Conservation (phyloP, 2,329 filamentous ascomycete species). For the Ophiostoma fasciatum region DNA sequence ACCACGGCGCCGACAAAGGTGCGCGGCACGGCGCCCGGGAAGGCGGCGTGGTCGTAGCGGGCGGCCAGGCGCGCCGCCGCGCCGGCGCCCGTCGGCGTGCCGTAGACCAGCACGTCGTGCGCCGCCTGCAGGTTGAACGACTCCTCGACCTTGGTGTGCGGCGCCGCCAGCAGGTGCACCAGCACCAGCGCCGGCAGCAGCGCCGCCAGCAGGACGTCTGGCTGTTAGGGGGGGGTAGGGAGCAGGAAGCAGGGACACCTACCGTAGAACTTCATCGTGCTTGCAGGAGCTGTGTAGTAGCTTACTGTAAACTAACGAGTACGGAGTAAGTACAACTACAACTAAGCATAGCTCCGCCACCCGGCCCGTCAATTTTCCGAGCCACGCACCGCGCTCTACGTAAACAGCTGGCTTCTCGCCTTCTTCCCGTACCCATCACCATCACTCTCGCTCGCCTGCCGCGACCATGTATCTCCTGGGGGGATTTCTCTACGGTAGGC, state of each 20-base stretch:
- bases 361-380: no score
- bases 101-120: slow-evolving; percentile 77
- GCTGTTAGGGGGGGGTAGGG: background rate
- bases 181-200: slow-evolving; percentile 49
- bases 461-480: slow-evolving; percentile 18
- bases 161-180: slow-evolving; percentile 57
- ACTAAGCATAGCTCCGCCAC: no score
- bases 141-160: slow-evolving; percentile 96
- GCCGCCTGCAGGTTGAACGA: slow-evolving; percentile 94
- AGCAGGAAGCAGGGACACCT: no score
- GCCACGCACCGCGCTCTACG: no score
- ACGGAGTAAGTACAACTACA: no score
- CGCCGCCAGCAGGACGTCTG: slow-evolving; percentile 34
- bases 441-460: background rate
- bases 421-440: background rate
- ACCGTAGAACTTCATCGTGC: no score
- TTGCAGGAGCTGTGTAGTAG: no score
- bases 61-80: slow-evolving; percentile 36
- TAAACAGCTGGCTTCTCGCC: background rate
- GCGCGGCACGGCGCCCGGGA: slow-evolving; percentile 80
- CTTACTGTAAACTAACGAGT: no score
- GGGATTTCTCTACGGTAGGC: slow-evolving; percentile 18
- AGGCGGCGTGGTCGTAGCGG: slow-evolving; percentile 78
- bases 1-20: slow-evolving; percentile 74
- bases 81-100: slow-evolving; percentile 45